Evolutionary conservation across 1,284 basidiomycete species (phyloP).

Genomic region (Lentinula novae-zelandiae): DNA sequence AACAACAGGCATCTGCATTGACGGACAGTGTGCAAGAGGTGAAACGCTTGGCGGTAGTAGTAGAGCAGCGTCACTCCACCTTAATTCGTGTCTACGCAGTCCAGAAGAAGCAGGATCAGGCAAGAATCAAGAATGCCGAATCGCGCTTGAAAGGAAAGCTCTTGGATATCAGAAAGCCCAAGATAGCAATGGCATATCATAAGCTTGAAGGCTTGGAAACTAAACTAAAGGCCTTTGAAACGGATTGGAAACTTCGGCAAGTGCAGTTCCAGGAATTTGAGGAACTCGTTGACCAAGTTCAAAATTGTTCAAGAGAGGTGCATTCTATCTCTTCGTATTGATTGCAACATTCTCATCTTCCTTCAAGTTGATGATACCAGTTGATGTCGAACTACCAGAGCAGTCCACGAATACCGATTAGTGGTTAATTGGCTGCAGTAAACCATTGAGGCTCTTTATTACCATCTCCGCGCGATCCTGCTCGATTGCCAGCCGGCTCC

Average conservation of each 20-base stretch:
- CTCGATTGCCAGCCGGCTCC: conserved; percentile 22
- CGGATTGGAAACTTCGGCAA: background rate
- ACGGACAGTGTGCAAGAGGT: background rate
- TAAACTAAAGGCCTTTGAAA: background rate
- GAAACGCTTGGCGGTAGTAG: background rate
- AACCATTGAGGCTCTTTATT: conserved; percentile 4
- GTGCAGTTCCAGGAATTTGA: background rate
- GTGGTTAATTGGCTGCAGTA: background rate
- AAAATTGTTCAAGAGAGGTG: background rate
- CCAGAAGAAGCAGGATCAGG: background rate
- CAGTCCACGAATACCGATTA: background rate
- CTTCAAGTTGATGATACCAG: background rate
- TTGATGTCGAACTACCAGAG: background rate
- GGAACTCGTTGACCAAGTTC: background rate
- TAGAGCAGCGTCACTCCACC: background rate
- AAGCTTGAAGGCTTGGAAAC: background rate
- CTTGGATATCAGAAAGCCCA: background rate
- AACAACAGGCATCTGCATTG: background rate
- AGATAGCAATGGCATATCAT: background rate
- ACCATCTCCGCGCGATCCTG: conserved; percentile 20
- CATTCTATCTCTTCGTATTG: no score
- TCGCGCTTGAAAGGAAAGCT: background rate
- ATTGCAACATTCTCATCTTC: background rate
- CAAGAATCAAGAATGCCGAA: background rate
- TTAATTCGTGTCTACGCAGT: background rate